phyloP scores from a whole-genome alignment of 2,329 filamentous ascomycete genomes.

The Teratosphaeriaceae sp. region DNA sequence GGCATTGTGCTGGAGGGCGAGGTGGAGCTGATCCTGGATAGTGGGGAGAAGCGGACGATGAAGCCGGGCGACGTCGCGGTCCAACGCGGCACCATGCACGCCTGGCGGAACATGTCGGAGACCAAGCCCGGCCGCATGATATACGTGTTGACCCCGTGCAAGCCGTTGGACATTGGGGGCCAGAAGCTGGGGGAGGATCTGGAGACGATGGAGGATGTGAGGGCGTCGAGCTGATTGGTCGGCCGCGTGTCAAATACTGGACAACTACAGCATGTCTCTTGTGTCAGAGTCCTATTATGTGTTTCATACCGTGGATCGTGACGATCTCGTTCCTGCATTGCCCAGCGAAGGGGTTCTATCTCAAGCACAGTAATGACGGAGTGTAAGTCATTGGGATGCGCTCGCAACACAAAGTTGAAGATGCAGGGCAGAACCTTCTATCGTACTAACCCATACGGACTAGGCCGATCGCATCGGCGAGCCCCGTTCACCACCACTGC shows the following conservation, averaged over 20 bases:
- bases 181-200: slow-evolving; percentile 26
- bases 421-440: no score
- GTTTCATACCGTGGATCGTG: no score
- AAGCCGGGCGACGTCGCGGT: slow-evolving; percentile 26
- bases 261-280: background rate
- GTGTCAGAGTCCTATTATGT: no score
- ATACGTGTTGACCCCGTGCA: slow-evolving; percentile 26
- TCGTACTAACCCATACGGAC: no score
- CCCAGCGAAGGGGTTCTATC: no score
- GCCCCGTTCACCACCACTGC: no score
- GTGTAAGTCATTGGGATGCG: no score
- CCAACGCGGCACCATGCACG: slow-evolving; percentile 29
- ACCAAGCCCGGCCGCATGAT: slow-evolving; percentile 29
- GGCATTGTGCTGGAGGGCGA: slow-evolving; percentile 28
- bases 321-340: no score
- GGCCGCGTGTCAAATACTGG: background rate
- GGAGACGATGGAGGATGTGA: slow-evolving; percentile 23
- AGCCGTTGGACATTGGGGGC: slow-evolving; percentile 24
- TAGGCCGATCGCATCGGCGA: no score
- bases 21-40: slow-evolving; percentile 27
- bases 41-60: slow-evolving; percentile 25
- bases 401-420: no score
- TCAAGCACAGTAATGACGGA: no score
- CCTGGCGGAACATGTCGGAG: slow-evolving; percentile 28
- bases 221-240: background rate